Evolutionary conservation across 257 asterid genomes (phyloP).

Genomic region (Przewalskia tangutica): DNA sequence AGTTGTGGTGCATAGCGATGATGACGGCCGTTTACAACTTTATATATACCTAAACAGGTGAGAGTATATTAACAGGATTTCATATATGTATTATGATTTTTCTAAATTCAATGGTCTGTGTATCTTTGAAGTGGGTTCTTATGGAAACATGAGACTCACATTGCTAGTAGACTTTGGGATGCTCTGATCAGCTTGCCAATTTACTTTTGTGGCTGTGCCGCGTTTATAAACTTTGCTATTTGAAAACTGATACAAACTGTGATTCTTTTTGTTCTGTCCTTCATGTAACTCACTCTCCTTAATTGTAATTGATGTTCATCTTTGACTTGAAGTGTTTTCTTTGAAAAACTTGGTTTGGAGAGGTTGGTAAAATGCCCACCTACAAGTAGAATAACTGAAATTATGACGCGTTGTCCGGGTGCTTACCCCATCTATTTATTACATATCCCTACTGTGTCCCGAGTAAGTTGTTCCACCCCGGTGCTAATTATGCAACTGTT

Average conservation of each 20-base stretch:
- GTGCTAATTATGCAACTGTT: too few species aligned
- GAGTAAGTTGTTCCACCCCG: too few species aligned
- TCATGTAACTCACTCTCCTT: background rate
- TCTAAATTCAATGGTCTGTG: background rate
- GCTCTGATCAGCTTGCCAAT: background rate
- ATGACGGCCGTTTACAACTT: background rate
- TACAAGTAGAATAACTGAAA: too few species aligned
- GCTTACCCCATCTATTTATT: too few species aligned
- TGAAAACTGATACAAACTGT: background rate
- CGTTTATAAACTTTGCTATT: background rate
- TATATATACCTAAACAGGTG: background rate
- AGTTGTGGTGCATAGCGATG: background rate
- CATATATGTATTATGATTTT: background rate
- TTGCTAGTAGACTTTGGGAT: background rate
- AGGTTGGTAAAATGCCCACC: too few species aligned
- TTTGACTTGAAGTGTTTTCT: too few species aligned
- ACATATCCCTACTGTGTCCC: too few species aligned
- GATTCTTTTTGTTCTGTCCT: background rate
- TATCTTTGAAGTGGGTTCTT: background rate
- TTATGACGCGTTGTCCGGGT: too few species aligned
- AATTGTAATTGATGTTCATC: too few species aligned
- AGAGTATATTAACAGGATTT: background rate
- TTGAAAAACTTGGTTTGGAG: too few species aligned
- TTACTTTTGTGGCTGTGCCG: background rate
- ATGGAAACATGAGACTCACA: background rate